Evolutionary conservation across 2,329 filamentous ascomycete species (phyloP), one percentile per base, ranked within the genome.

Genomic region (Fusarium gaditjirri): DNA sequence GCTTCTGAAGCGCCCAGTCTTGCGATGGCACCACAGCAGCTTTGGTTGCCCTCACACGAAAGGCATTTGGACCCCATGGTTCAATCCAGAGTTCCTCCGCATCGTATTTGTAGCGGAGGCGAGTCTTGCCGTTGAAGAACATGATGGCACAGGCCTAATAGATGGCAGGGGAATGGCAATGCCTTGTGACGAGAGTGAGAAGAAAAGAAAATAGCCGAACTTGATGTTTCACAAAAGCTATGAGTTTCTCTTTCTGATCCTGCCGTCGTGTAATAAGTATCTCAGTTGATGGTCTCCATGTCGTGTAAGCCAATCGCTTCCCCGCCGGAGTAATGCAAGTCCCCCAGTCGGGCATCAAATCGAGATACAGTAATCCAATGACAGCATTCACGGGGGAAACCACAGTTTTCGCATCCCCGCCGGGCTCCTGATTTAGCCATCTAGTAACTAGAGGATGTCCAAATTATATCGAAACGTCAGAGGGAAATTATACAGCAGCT

Each of bases 71-170:
- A 8, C 64, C 64, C 64, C 64, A 66, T 41, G 64, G 61, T 6
- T 66, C 64, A 42, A 66, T 46, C 61, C 53, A 66, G 13, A 66
- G 53, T 29, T 66, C 53, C 29, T 66, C 64, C 3, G 61, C 64
- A 31, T 66, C 64, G 2, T 66, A 66, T 29, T 44, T 66, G 39
- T 52, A 66, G 35, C 53, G 44, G 29, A 66, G 61, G 9, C 61
- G 64, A 27, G 46, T 52, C 31, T 66, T 61, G 33, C 66, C 62
- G 35, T 66, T 27, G 9, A 66, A 66, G 35, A 66, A 66, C 63
- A 66, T 66, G 38, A 14, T 61, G 27, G 8, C 27, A 17, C 14
- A 2, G 2, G 17, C 10, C 19, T 23, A 35, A 35, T 3, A 4
- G 8, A 35, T 43, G 9, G 2, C 19, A 27, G 16, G 8, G 2